Conservation (phyloP, 176 grass and related monocot species). For the Areca catechu region DNA sequence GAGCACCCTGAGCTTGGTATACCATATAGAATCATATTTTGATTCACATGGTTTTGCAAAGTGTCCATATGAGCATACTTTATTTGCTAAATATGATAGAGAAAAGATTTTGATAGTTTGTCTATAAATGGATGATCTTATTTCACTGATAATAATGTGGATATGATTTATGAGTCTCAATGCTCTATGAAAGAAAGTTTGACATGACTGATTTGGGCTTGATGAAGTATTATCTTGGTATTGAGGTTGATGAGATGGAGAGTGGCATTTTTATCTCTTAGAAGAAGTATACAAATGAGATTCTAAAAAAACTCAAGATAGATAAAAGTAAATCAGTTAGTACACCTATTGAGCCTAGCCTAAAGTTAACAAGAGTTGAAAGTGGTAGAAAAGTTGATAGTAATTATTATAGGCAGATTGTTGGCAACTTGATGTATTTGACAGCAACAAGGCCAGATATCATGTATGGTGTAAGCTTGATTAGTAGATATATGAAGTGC, state of each 20-base stretch:
- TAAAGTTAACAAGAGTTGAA: neutral
- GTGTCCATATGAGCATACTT: neutral
- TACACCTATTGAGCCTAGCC: neutral
- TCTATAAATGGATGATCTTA: neutral
- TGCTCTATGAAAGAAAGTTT: no score
- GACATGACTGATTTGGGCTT: no score
- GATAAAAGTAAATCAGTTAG: neutral
- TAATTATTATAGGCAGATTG: no score
- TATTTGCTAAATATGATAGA: neutral
- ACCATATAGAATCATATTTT: no score
- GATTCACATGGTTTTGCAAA: neutral
- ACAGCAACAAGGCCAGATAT: no score
- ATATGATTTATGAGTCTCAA: neutral
- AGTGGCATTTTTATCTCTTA: neutral
- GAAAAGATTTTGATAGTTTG: neutral
- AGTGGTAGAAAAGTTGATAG: neutral
- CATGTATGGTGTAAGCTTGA: no score
- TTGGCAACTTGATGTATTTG: no score
- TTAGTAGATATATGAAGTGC: no score
- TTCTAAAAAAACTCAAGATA: neutral
- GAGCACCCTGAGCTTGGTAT: no score
- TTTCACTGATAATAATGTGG: neutral
- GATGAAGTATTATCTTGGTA: no score
- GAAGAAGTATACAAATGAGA: no score
- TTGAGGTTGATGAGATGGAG: no score